Evolutionary conservation across 495 filamentous ascomycete species (phyloP).

Genomic region (Aspergillus bridgeri): DNA sequence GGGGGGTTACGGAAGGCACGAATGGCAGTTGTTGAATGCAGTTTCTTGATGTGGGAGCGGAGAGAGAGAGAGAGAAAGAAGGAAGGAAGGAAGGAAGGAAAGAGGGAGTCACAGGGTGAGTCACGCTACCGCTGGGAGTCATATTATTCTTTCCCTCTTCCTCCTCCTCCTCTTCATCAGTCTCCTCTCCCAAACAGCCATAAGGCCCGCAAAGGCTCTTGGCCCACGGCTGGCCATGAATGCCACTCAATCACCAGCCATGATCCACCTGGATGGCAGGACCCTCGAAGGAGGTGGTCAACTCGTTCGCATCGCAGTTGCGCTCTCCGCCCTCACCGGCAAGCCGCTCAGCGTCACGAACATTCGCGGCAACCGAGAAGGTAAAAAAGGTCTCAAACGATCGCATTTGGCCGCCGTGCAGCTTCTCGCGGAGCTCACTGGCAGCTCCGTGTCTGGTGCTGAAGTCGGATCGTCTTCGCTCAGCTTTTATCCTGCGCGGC

Average conservation of each 20-base stretch:
- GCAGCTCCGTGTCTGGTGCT: constrained; percentile 54
- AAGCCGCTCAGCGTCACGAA: constrained; percentile 62
- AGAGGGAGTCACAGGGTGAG: background rate
- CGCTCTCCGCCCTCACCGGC: constrained; percentile 63
- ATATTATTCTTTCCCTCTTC: too few relatives aligned
- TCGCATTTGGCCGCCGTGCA: constrained; percentile 70
- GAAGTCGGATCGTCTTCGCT: constrained; percentile 52
- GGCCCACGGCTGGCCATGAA: too few relatives aligned
- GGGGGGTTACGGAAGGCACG: background rate
- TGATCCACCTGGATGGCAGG: constrained; percentile 57
- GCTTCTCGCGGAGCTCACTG: constrained; percentile 61
- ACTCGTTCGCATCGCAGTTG: constrained; percentile 68
- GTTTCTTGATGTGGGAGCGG: background rate
- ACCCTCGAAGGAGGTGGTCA: constrained; percentile 86
- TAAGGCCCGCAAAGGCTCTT: background rate
- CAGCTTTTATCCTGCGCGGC: constrained; percentile 43
- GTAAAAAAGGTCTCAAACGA: constrained; percentile 62
- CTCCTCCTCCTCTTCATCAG: background rate
- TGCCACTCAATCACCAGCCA: background rate
- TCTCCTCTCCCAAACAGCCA: background rate
- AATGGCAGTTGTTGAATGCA: background rate
- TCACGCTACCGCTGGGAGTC: background rate
- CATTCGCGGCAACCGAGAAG: constrained; percentile 65
- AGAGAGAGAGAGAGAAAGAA: background rate
- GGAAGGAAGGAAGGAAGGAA: too few relatives aligned